A percentile compares a stretch with the other conserved stretches of the same genome.
Conservation (phyloP, 805 yeast genomes). For the Sporopachydermia quercuum region DNA sequence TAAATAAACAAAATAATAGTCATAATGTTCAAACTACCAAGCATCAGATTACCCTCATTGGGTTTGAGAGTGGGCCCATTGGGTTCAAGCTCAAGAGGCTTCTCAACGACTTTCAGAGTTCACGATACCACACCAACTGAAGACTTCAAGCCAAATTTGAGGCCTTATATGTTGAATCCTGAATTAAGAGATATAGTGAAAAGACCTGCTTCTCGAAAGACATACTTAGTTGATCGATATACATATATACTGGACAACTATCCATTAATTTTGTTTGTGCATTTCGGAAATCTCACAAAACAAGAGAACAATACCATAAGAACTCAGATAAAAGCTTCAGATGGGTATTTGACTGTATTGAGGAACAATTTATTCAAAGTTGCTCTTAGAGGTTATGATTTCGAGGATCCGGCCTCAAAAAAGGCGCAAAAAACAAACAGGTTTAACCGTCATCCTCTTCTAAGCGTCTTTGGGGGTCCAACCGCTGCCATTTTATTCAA, state of each 20-base stretch:
- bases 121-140: constrained; percentile 11
- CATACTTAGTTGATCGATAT: constrained; percentile 72
- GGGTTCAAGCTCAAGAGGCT: not conserved
- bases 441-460: constrained; percentile 42
- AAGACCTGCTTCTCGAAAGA: constrained; percentile 60
- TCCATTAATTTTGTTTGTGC: constrained; percentile 63
- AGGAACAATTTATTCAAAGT: constrained; percentile 60
- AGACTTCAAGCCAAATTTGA: constrained; percentile 11
- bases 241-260: constrained; percentile 50
- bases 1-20: too few relatives aligned
- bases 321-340: constrained; percentile 43
- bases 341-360: constrained; percentile 55
- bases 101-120: constrained; percentile 4
- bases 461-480: constrained; percentile 66
- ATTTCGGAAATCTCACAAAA: constrained; percentile 69
- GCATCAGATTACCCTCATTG: constrained; percentile 3
- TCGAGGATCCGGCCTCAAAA: constrained; percentile 57
- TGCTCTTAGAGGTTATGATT: constrained; percentile 55
- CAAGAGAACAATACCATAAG: constrained; percentile 53
- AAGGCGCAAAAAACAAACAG: constrained; percentile 30
- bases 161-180: not conserved
- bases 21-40: not conserved
- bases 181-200: constrained; percentile 37
- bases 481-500: constrained; percentile 64
- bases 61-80: not conserved